Evolutionary conservation across 805 yeast genomes (phyloP).

Genomic region (Brettanomyces anomalus): DNA sequence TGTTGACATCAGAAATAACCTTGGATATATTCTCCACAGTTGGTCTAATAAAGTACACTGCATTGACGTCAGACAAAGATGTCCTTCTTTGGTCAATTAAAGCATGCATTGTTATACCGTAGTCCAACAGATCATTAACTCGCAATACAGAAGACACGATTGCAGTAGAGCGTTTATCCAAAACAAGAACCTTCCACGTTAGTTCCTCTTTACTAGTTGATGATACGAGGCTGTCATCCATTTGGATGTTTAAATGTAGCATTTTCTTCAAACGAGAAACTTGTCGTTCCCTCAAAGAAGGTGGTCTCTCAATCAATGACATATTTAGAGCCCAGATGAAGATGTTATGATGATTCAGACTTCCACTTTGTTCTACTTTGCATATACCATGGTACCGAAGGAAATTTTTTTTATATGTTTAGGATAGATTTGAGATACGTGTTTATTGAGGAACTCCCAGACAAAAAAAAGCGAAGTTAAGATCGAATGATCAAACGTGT

Average conservation of each 20-base stretch:
- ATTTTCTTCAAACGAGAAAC: conserved; percentile 56
- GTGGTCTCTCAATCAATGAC: conserved; percentile 12
- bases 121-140: conserved; percentile 80
- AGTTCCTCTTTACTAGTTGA: conserved; percentile 56
- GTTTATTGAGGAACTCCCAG: no score
- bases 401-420: no score
- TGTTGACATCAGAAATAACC: conserved; percentile 64
- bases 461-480: no score
- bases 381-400: no score
- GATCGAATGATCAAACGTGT: no score
- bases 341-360: neutral
- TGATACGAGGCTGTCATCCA: conserved; percentile 42
- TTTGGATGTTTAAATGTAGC: conserved; percentile 78
- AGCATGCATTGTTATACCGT: conserved; percentile 89
- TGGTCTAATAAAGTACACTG: conserved; percentile 84
- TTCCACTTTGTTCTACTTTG: neutral
- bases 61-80: conserved; percentile 92
- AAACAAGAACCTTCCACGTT: conserved; percentile 83
- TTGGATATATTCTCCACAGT: conserved; percentile 62
- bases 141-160: conserved; percentile 86
- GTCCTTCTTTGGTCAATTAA: conserved; percentile 63
- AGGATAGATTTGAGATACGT: no score
- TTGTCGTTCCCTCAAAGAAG: conserved; percentile 22
- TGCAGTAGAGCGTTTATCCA: conserved; percentile 75
- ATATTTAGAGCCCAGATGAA: conserved; percentile 3